Conservation (phyloP, 129 eudicot species). For the Flaveria bidentis region DNA sequence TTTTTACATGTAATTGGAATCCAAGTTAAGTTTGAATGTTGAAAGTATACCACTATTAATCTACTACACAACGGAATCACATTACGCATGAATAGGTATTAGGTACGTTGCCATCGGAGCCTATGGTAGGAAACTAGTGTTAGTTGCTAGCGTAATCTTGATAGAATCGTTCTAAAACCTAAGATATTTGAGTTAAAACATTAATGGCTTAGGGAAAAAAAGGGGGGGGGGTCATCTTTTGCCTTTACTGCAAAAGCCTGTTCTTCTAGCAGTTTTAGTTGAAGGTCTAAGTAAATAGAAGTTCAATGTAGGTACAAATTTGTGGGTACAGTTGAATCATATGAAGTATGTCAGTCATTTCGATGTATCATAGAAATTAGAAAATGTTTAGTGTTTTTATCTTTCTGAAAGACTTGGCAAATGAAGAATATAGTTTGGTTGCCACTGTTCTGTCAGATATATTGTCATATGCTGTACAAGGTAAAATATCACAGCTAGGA, state of each 20-base stretch:
- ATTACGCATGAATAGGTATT: neutral
- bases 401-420: neutral
- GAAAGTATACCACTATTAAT: neutral
- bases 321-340: neutral
- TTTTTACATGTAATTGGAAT: too few species aligned
- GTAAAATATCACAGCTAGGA: neutral
- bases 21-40: too few species aligned
- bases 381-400: neutral
- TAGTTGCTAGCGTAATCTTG: neutral
- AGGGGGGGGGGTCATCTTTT: neutral
- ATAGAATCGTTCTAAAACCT: neutral
- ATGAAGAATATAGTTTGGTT: conserved; percentile 12
- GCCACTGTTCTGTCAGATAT: neutral
- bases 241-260: neutral
- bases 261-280: neutral
- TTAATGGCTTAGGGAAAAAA: too few species aligned
- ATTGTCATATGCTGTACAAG: conserved; percentile 15
- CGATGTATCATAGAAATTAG: neutral
- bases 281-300: conserved; percentile 4
- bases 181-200: neutral
- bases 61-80: neutral
- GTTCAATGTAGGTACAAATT: neutral
- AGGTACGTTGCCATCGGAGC: neutral
- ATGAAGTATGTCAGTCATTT: neutral
- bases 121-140: neutral